phyloP scores from a whole-genome alignment of 768 basidiomycete genomes.

The Tulasnella sp. region DNA sequence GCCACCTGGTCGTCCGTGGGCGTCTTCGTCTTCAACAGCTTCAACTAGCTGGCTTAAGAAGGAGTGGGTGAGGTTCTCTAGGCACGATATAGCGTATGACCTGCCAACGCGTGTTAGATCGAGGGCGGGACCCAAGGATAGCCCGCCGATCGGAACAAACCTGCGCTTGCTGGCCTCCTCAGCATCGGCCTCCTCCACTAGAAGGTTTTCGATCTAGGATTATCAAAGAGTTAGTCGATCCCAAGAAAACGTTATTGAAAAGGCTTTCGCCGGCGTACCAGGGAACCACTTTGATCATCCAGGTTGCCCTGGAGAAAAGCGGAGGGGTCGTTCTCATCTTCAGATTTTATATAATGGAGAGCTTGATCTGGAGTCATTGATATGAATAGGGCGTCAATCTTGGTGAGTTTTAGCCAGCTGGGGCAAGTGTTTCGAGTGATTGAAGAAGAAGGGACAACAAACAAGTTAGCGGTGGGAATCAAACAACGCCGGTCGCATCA shows the following conservation, averaged over 20 bases:
- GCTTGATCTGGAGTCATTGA: background rate
- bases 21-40: background rate
- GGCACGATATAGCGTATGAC: conserved; percentile 18
- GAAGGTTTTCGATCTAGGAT: background rate
- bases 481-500: too few species aligned
- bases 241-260: too few species aligned
- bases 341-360: background rate
- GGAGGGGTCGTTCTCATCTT: background rate
- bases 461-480: background rate
- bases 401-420: background rate
- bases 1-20: background rate
- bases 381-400: background rate
- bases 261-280: background rate
- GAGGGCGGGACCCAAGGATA: background rate
- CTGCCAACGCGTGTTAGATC: background rate
- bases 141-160: background rate
- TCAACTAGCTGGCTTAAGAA: conserved; percentile 24
- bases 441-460: background rate
- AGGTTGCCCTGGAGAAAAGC: background rate
- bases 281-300: background rate
- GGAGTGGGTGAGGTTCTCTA: conserved; percentile 27
- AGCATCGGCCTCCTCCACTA: background rate
- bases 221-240: background rate
- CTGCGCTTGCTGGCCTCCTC: background rate
- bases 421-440: background rate